Evolutionary conservation across 1,139 yeast species (phyloP).

Genomic region (Candida dubliniensis): DNA sequence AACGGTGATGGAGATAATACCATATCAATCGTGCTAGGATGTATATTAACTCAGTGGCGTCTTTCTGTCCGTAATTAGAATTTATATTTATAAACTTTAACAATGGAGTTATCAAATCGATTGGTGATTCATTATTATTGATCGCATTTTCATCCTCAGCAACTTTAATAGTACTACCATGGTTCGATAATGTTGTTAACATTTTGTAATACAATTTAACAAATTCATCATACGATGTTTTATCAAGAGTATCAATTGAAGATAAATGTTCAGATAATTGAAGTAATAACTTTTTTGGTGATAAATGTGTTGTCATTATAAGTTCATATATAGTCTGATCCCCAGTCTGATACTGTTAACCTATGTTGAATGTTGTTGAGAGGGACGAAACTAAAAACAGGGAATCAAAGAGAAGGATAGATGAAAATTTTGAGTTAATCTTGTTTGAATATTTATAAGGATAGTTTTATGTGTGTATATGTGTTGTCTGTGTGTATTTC

Average conservation of each 20-base stretch:
- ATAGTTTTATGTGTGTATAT: too few relatives aligned
- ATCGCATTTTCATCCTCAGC: not conserved
- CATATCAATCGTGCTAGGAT: constrained; percentile 8
- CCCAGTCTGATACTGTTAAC: too few relatives aligned
- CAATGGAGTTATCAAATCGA: constrained; percentile 9
- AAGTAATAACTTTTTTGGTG: constrained; percentile 1
- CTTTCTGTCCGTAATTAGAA: too few relatives aligned
- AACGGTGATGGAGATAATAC: constrained; percentile 10
- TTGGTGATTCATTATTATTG: not conserved
- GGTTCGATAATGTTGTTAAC: not conserved
- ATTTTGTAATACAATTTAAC: constrained; percentile 6
- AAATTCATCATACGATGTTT: constrained; percentile 1
- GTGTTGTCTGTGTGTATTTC: too few relatives aligned
- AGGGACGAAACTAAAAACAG: too few relatives aligned
- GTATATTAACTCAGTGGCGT: not conserved
- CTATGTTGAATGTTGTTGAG: too few relatives aligned
- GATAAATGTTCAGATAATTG: constrained; percentile 5
- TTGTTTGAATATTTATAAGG: too few relatives aligned
- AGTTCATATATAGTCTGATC: not conserved
- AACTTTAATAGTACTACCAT: not conserved
- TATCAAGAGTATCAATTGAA: not conserved
- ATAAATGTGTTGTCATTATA: not conserved
- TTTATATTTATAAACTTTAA: not conserved
- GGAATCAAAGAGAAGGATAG: too few relatives aligned
- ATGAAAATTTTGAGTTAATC: too few relatives aligned